phyloP scores from a whole-genome alignment of 2,329 filamentous ascomycete species.

The Ambrosiella xylebori region DNA sequence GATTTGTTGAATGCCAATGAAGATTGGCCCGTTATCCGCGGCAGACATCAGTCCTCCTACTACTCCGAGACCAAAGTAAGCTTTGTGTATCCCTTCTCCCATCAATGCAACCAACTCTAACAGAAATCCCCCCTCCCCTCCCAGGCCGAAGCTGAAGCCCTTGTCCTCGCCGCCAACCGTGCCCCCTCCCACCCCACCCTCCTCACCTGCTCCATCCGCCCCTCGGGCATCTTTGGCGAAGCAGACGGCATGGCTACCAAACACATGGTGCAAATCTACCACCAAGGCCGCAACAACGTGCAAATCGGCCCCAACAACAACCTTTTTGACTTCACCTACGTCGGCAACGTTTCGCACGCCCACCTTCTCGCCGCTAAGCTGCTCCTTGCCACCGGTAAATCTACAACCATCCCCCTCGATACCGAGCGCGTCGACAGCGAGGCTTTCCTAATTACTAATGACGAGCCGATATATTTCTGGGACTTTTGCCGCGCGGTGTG shows the following conservation, averaged over 20 bases:
- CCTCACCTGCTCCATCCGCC: slow-evolving; percentile 65
- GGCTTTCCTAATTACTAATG: slow-evolving; percentile 81
- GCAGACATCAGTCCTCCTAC: slow-evolving; percentile 55
- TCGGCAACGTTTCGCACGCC: slow-evolving; percentile 50
- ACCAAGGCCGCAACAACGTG: slow-evolving; percentile 50
- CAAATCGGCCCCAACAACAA: slow-evolving; percentile 59
- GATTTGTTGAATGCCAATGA: slow-evolving; percentile 79
- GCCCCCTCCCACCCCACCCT: slow-evolving; percentile 34
- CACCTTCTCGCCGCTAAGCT: slow-evolving; percentile 67
- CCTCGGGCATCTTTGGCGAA: slow-evolving; percentile 80
- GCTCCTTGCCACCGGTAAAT: slow-evolving; percentile 34
- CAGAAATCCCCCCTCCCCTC: neutral
- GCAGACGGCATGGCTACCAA: slow-evolving; percentile 64
- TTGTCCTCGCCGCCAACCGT: slow-evolving; percentile 63
- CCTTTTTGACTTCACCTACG: slow-evolving; percentile 48
- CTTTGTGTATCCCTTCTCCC: neutral
- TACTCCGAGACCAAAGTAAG: slow-evolving; percentile 80
- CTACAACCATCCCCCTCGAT: slow-evolving; percentile 45
- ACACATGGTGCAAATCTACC: slow-evolving; percentile 55
- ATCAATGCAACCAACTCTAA: neutral
- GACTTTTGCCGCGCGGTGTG: slow-evolving; percentile 70
- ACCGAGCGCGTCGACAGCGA: slow-evolving; percentile 66
- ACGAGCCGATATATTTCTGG: slow-evolving; percentile 78
- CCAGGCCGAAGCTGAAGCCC: slow-evolving; percentile 59
- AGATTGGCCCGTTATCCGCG: slow-evolving; percentile 57